Base-by-base conservation (phyloP, 2,329 filamentous ascomycete genomes). In the Trichophyton mentagrophytes region DNA sequence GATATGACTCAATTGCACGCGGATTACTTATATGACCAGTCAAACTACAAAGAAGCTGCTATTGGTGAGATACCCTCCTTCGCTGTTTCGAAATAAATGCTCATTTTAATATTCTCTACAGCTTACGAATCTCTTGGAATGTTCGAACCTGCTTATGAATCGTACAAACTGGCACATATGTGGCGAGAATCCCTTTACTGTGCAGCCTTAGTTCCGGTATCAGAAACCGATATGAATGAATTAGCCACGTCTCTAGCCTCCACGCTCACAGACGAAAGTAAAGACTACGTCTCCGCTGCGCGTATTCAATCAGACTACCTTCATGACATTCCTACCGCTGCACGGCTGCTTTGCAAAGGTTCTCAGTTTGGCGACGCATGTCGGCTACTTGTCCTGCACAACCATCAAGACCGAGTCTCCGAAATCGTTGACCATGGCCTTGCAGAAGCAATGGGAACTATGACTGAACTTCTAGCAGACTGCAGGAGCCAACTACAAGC, bases 131-230 rank as follows among this genome's bases (percentile, higher is more conserved):
- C 87, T 20, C 84, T 99, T 8, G 76, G 78, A 11, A 84, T 91
- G 70, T 89, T 88, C 69, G 70, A 77, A 20, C 81, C 86, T 44
- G 92, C 93, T 8, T 90, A 87, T 63, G 82, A 85, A 68, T 89
- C 88, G 70, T 99, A 96, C 75, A 85, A 89, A 63, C 83, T 87
- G 0, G 89, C 89, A 0, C 88, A 90, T 44, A 82, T 88, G 74
- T 99, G 93, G 93, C 89, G 89, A 59, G 92, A 99, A 73, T 89
- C 89, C 25, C 83, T 99, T 57, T 89, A 87, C 67, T 84, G 84
- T 55, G 91, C 91, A 3, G 83, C 85, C 60, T 82, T 88, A 61
- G 83, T 86, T 0, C 80, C 85, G 0, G 72, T 90, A 3, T 78
- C 84, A 0, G 67, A 78, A 0, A 76, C 79, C 0, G 82, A 87